A percentile compares a stretch with the other conserved stretches of the same genome.
Evolutionary conservation across 495 filamentous ascomycete species (phyloP).

Genomic region (Penicillium flavigenum): DNA sequence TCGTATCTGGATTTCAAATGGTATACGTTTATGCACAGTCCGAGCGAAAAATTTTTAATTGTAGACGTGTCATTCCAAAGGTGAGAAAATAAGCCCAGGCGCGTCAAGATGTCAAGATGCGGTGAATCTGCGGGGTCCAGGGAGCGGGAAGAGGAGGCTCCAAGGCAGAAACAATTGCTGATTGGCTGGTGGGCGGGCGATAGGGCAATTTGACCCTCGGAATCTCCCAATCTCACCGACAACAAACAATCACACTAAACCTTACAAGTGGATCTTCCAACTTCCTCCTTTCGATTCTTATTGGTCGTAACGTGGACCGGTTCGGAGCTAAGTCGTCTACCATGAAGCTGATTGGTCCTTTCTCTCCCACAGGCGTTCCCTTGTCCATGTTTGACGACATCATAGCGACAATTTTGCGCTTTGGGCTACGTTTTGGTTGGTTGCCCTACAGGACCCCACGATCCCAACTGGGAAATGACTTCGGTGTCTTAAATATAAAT

Average conservation of each 20-base stretch:
- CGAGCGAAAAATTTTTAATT: neutral
- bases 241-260: constrained; percentile 1
- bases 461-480: constrained; percentile 12
- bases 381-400: constrained; percentile 3
- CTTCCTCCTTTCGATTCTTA: too few species aligned
- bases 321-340: too few species aligned
- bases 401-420: neutral
- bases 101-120: neutral
- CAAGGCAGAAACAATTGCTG: neutral
- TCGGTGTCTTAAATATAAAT: constrained; percentile 17
- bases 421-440: constrained; percentile 22
- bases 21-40: neutral
- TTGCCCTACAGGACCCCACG: constrained; percentile 28
- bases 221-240: constrained; percentile 7
- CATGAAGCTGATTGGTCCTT: neutral
- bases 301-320: neutral
- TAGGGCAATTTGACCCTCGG: neutral
- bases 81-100: neutral
- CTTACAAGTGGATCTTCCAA: constrained; percentile 2
- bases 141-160: constrained; percentile 8
- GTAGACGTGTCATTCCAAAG: neutral
- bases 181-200: constrained; percentile 8
- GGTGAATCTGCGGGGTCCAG: constrained; percentile 12
- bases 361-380: neutral
- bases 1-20: neutral